Conservation (phyloP, 2,329 filamentous ascomycete species). For the Fusarium sp. region DNA sequence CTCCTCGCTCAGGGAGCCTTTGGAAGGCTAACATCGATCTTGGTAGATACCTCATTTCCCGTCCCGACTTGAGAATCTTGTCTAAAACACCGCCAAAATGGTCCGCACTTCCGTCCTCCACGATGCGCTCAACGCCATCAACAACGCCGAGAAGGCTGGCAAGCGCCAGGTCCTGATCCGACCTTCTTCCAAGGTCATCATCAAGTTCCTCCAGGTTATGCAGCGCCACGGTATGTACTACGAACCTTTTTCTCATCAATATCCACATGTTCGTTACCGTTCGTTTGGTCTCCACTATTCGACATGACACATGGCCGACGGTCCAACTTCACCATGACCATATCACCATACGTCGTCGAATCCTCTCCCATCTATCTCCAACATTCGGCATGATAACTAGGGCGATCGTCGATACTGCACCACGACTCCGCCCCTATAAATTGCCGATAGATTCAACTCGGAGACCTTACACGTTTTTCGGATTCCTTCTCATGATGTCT, state of each 20-base stretch:
- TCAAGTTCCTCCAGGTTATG: slow-evolving; percentile 99
- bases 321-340: slow-evolving; percentile 11
- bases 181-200: slow-evolving; percentile 98
- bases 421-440: slow-evolving; percentile 99
- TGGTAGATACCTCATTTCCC: slow-evolving; percentile 74
- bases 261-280: not conserved
- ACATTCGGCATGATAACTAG: slow-evolving; percentile 99
- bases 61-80: slow-evolving; percentile 83
- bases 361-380: slow-evolving; percentile 11
- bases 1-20: slow-evolving; percentile 70
- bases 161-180: slow-evolving; percentile 99
- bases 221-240: slow-evolving; percentile 93
- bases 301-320: not conserved
- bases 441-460: slow-evolving; percentile 93
- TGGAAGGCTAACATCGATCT: slow-evolving; percentile 67
- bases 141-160: slow-evolving; percentile 99
- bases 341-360: slow-evolving; percentile 10
- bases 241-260: not conserved
- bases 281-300: not conserved
- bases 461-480: slow-evolving; percentile 97
- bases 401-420: slow-evolving; percentile 80
- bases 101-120: slow-evolving; percentile 99
- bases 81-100: slow-evolving; percentile 80
- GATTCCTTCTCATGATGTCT: slow-evolving; percentile 77
- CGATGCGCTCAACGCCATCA: slow-evolving; percentile 99